Conservation (phyloP, 2,329 filamentous ascomycete species). For the Calonectria hongkongensis region DNA sequence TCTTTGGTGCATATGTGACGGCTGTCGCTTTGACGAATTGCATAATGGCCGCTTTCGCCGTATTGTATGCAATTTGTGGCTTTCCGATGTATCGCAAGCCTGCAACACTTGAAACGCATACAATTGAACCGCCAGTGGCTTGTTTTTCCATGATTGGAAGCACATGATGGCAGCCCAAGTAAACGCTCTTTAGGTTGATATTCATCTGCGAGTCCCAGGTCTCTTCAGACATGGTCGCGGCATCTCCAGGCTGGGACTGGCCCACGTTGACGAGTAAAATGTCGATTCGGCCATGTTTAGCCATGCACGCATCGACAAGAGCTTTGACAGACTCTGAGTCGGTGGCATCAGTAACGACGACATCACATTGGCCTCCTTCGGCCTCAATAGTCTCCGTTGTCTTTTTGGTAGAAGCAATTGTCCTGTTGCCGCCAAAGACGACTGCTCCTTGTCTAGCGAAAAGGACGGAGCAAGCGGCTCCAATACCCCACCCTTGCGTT, state of each 20-base stretch:
- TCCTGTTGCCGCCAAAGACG: conserved; percentile 71
- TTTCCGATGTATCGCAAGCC: conserved; percentile 70
- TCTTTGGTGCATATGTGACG: conserved; percentile 68
- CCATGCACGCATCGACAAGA: conserved; percentile 71
- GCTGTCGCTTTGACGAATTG: conserved; percentile 70
- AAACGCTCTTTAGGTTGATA: conserved; percentile 74
- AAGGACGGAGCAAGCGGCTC: conserved; percentile 68
- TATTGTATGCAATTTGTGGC: conserved; percentile 72
- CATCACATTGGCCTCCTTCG: conserved; percentile 59
- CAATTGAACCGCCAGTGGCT: conserved; percentile 60
- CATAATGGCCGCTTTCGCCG: conserved; percentile 70
- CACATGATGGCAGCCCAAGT: conserved; percentile 70
- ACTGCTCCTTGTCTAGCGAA: conserved; percentile 68
- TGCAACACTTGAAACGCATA: conserved; percentile 71
- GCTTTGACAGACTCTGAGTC: conserved; percentile 69
- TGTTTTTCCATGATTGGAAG: conserved; percentile 74
- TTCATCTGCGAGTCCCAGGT: conserved; percentile 72
- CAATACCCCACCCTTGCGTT: conserved; percentile 69
- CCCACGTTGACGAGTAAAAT: conserved; percentile 78
- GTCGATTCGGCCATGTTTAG: conserved; percentile 73
- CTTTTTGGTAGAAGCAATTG: conserved; percentile 61
- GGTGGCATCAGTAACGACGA: conserved; percentile 71
- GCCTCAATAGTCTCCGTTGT: conserved; percentile 62
- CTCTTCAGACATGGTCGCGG: conserved; percentile 68
- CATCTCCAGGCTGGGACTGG: conserved; percentile 70